These are phyloP conservation scores for Suillus subaureus DNA, from an alignment of 768 basidiomycete species.

Conservation along the genomic window DNA sequence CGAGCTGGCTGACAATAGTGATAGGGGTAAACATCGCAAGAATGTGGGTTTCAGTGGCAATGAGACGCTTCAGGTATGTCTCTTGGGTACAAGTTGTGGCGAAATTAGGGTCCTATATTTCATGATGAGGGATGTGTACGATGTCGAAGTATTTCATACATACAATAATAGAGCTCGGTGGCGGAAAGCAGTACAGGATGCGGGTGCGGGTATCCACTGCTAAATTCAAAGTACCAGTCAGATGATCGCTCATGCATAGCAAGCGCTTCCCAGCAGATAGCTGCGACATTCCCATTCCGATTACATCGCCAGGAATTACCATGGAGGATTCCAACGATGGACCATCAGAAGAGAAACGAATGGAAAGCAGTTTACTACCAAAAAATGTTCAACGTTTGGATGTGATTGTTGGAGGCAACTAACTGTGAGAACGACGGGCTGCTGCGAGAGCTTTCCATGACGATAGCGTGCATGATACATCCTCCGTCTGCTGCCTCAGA, in stretches of 20 bases:
- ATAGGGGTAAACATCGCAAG: conserved; percentile 5
- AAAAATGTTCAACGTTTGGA: not conserved
- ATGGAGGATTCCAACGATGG: not conserved
- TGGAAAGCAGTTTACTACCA: not conserved
- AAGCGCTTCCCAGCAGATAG: not conserved
- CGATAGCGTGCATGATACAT: not conserved
- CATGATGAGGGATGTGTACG: not conserved
- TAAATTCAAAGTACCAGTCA: conserved; percentile 3
- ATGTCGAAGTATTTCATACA: not conserved
- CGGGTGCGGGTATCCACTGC: not conserved
- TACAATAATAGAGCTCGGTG: not conserved
- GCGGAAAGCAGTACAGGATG: not conserved
- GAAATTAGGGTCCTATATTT: not conserved
- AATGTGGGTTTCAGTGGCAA: conserved; percentile 5
- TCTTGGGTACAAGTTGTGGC: not conserved
- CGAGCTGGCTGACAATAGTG: not conserved
- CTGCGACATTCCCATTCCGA: conserved; percentile 5
- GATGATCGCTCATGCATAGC: conserved; percentile 6
- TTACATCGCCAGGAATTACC: not conserved
- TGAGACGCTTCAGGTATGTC: conserved; percentile 7
- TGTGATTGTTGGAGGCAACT: not conserved
- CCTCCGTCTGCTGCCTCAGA: conserved; percentile 3
- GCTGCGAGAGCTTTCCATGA: not conserved
- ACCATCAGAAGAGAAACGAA: not conserved
- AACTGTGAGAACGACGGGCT: not conserved